phyloP scores from a whole-genome alignment of 306 rosid species.

The Cucurbita argyrosperma region DNA sequence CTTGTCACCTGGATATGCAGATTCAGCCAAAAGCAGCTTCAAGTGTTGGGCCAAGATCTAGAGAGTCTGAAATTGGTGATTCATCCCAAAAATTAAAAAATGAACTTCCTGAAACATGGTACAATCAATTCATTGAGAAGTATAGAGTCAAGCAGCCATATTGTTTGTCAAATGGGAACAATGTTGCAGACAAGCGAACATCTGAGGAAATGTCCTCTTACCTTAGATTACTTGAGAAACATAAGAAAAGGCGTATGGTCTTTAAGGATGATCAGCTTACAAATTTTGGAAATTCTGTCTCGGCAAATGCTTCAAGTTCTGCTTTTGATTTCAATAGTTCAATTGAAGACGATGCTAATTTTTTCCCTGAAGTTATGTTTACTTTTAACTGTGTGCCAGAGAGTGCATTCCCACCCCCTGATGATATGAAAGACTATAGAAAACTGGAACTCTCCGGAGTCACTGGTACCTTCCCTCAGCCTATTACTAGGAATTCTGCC shows the following conservation, averaged over 20 bases:
- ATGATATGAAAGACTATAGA: constrained; percentile 28
- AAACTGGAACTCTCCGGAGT: constrained; percentile 20
- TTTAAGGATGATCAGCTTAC: constrained; percentile 44
- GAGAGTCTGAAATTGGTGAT: constrained; percentile 45
- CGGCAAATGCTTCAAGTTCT: constrained; percentile 25
- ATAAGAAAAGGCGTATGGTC: constrained; percentile 51
- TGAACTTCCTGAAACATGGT: constrained; percentile 76
- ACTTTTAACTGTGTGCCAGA: constrained; percentile 50
- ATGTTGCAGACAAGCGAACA: constrained; percentile 52
- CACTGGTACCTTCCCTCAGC: constrained; percentile 42
- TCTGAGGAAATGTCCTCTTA: constrained; percentile 59
- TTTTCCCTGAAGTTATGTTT: constrained; percentile 66
- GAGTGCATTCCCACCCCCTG: constrained; percentile 37
- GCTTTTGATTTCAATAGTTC: not conserved
- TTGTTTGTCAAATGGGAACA: constrained; percentile 36
- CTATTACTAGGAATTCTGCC: no score
- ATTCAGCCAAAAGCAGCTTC: constrained; percentile 41
- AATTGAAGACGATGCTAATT: constrained; percentile 19
- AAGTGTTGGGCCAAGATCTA: constrained; percentile 39
- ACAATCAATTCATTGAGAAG: constrained; percentile 55
- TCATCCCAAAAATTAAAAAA: constrained; percentile 32
- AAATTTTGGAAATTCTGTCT: constrained; percentile 25
- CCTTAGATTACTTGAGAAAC: constrained; percentile 10
- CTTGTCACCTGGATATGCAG: constrained; percentile 26
- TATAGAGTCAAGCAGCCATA: constrained; percentile 33